Evolutionary conservation across 768 basidiomycete genomes (phyloP).

Genomic region (Gyrodon lividus): DNA sequence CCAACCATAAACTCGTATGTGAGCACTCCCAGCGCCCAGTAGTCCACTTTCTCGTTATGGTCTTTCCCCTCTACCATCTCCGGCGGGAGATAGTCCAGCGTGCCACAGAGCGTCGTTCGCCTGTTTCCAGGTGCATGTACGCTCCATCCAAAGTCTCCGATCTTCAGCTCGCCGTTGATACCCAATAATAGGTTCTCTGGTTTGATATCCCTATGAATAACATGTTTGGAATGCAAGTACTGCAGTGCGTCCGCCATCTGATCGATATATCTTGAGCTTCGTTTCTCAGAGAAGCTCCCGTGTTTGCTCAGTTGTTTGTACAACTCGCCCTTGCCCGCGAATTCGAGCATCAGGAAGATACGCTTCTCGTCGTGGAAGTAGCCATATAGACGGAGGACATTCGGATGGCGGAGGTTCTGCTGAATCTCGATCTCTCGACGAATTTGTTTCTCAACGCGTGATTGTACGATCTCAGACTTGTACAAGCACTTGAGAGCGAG

Average conservation of each 20-base stretch:
- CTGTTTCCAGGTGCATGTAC: conserved; percentile 93
- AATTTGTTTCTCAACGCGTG: conserved; percentile 94
- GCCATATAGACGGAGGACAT: conserved; percentile 91
- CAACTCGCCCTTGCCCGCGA: conserved; percentile 94
- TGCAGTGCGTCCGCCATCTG: conserved; percentile 96
- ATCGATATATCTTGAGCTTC: conserved; percentile 87
- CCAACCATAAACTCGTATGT: conserved; percentile 94
- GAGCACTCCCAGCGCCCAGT: conserved; percentile 97
- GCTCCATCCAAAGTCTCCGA: conserved; percentile 98
- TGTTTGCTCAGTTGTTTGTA: conserved; percentile 92
- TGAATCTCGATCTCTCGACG: conserved; percentile 98
- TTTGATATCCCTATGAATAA: conserved; percentile 99
- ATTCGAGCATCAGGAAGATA: conserved; percentile 98
- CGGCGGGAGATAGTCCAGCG: conserved; percentile 94
- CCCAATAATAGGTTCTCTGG: conserved; percentile 95
- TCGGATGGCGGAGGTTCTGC: conserved; percentile 91
- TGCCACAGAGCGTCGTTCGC: conserved; percentile 90
- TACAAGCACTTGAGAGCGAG: conserved; percentile 96
- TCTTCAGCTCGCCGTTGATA: conserved; percentile 95
- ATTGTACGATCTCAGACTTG: conserved; percentile 92
- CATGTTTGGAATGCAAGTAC: conserved; percentile 93
- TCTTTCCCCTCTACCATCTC: conserved; percentile 96
- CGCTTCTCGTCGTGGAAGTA: conserved; percentile 98
- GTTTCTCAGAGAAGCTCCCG: conserved; percentile 84
- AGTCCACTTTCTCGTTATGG: conserved; percentile 88